Conservation (phyloP, 495 filamentous ascomycete genomes). For the Sordaria brevicollis region DNA sequence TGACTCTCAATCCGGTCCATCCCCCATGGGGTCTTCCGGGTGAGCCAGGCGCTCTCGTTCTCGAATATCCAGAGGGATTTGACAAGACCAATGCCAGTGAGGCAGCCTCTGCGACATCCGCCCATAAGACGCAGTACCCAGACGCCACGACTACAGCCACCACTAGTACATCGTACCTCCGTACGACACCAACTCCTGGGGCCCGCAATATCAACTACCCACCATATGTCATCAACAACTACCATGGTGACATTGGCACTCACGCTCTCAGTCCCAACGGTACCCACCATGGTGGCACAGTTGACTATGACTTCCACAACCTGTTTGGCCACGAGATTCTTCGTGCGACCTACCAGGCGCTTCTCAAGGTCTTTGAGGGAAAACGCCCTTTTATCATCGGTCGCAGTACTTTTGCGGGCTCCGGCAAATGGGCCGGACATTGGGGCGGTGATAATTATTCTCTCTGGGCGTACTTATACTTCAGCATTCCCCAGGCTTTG, state of each 20-base stretch:
- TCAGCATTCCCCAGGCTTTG: constrained; percentile 72
- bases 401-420: constrained; percentile 71
- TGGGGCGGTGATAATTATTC: constrained; percentile 81
- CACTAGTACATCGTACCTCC: constrained; percentile 41
- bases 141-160: constrained; percentile 20
- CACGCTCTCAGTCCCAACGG: constrained; percentile 71
- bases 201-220: constrained; percentile 69
- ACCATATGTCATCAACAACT: constrained; percentile 74
- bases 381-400: constrained; percentile 83
- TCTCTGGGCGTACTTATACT: constrained; percentile 59
- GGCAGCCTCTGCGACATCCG: constrained; percentile 45
- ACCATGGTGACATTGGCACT: constrained; percentile 62
- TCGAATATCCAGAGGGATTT: constrained; percentile 64
- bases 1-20: constrained; percentile 61
- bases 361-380: constrained; percentile 48
- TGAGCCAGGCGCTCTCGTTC: constrained; percentile 47
- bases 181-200: constrained; percentile 56
- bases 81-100: constrained; percentile 60
- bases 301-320: constrained; percentile 77
- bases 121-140: constrained; percentile 20
- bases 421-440: constrained; percentile 73
- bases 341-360: constrained; percentile 69
- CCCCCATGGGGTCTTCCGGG: constrained; percentile 58
- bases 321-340: constrained; percentile 65
- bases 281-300: constrained; percentile 59